These are phyloP conservation scores for Elsinoe batatas DNA, from an alignment of 2,329 filamentous ascomycete genomes.

Conservation along the genomic window DNA sequence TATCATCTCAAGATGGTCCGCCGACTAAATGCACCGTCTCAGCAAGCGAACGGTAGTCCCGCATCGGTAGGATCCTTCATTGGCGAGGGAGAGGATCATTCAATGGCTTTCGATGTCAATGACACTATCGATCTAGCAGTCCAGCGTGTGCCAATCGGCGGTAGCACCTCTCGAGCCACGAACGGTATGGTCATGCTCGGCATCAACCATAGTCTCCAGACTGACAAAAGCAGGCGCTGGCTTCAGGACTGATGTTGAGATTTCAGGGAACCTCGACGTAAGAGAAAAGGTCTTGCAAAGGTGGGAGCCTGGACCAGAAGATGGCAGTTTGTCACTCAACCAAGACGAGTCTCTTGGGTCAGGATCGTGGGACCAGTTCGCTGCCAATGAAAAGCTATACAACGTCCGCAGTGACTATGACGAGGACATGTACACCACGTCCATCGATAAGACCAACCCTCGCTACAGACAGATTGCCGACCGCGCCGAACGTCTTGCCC, in stretches of 20 bases:
- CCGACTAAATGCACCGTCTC: constrained; percentile 33
- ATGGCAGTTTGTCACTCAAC: constrained; percentile 54
- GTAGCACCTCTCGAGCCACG: constrained; percentile 40
- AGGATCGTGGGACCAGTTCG: constrained; percentile 81
- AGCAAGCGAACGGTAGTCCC: constrained; percentile 37
- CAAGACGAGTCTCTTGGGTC: constrained; percentile 40
- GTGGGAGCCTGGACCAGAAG: constrained; percentile 63
- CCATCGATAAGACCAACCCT: constrained; percentile 75
- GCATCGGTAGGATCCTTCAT: constrained; percentile 34
- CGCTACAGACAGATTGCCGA: constrained; percentile 69
- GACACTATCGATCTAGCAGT: constrained; percentile 50
- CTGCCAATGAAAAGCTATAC: constrained; percentile 76
- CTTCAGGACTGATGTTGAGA: constrained; percentile 83
- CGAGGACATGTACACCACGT: constrained; percentile 88
- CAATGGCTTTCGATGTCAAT: constrained; percentile 52
- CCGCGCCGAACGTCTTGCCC: constrained; percentile 70
- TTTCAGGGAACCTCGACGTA: constrained; percentile 55
- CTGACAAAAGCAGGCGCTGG: constrained; percentile 38
- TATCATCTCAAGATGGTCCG: constrained; percentile 59
- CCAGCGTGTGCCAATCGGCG: constrained; percentile 43
- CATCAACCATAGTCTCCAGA: neutral
- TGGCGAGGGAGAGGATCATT: constrained; percentile 38
- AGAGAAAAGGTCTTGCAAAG: constrained; percentile 68
- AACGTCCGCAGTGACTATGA: constrained; percentile 85
- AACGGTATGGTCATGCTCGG: constrained; percentile 43